Conservation (phyloP, 2,329 filamentous ascomycete genomes). For the Colletotrichum endophyticum region DNA sequence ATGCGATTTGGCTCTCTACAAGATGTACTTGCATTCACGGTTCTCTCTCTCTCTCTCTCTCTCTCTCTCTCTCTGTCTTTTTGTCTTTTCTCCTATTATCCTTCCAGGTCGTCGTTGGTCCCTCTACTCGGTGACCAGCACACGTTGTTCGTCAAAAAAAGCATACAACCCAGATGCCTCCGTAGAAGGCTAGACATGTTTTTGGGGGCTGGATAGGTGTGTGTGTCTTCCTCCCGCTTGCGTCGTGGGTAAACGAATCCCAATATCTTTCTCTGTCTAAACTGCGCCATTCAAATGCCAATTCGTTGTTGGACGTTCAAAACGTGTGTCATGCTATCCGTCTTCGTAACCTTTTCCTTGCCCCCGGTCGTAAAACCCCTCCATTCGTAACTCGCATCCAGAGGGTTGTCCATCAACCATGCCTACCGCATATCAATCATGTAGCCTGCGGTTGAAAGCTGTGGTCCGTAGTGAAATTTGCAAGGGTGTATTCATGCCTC, state of each 20-base stretch:
- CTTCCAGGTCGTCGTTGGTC: neutral
- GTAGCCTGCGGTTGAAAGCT: neutral
- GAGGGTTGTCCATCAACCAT: neutral
- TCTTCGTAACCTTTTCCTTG: slow-evolving; percentile 11
- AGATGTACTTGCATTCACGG: neutral
- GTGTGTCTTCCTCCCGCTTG: neutral
- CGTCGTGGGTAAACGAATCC: neutral
- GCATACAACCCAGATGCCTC: neutral
- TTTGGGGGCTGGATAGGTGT: neutral
- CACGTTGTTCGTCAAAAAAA: neutral
- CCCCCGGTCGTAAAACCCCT: neutral
- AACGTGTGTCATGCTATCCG: neutral
- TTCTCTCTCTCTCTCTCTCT: no score
- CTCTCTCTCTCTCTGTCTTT: neutral
- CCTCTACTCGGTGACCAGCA: slow-evolving; percentile 2
- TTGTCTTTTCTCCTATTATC: neutral
- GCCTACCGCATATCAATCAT: neutral
- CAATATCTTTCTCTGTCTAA: slow-evolving; percentile 9
- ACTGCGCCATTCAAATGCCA: slow-evolving; percentile 19
- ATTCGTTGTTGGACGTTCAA: slow-evolving; percentile 16
- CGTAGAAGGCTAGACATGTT: neutral
- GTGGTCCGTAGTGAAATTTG: neutral
- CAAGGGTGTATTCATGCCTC: neutral
- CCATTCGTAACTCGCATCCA: slow-evolving; percentile 1
- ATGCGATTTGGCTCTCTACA: neutral